phyloP scores from a whole-genome alignment of 345 rosid species.

The Adansonia digitata region DNA sequence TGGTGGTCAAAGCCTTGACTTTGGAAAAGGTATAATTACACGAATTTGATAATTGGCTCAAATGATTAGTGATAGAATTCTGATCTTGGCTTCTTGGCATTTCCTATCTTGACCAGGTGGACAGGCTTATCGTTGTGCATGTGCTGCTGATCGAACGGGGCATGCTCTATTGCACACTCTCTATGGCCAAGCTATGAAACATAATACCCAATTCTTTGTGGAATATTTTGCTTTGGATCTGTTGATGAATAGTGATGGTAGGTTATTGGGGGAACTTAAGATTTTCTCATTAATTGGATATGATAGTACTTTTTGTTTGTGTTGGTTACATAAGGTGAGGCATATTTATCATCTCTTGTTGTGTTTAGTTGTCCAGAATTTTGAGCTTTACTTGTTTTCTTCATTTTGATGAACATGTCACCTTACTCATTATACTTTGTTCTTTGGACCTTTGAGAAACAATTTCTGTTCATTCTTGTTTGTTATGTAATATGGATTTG shows the following conservation, averaged over 20 bases:
- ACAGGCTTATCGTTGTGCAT: constrained; percentile 99
- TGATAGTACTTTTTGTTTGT: background rate
- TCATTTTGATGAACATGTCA: background rate
- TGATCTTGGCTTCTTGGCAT: constrained; percentile 16
- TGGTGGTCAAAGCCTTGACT: constrained; percentile 98
- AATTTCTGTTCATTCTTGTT: background rate
- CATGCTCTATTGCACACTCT: constrained; percentile 97
- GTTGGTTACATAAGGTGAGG: background rate
- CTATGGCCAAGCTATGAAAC: constrained; percentile 99
- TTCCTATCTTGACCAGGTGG: constrained; percentile 57
- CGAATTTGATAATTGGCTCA: background rate
- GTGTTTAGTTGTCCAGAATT: background rate
- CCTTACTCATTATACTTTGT: background rate
- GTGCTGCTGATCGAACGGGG: constrained; percentile 99
- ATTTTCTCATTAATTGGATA: background rate
- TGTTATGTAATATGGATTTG: background rate
- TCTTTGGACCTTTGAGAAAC: background rate
- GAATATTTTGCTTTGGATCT: constrained; percentile 97
- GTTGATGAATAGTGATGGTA: constrained; percentile 79
- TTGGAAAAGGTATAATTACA: constrained; percentile 72
- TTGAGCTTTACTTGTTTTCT: background rate
- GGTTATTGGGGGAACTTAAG: constrained; percentile 8
- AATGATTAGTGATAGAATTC: background rate
- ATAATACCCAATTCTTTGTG: constrained; percentile 95
- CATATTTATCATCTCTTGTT: background rate